A percentile compares a stretch with the other conserved stretches of the same genome.
Conservation (phyloP, 2,329 filamentous ascomycete species). For the Monilinia fructigena region DNA sequence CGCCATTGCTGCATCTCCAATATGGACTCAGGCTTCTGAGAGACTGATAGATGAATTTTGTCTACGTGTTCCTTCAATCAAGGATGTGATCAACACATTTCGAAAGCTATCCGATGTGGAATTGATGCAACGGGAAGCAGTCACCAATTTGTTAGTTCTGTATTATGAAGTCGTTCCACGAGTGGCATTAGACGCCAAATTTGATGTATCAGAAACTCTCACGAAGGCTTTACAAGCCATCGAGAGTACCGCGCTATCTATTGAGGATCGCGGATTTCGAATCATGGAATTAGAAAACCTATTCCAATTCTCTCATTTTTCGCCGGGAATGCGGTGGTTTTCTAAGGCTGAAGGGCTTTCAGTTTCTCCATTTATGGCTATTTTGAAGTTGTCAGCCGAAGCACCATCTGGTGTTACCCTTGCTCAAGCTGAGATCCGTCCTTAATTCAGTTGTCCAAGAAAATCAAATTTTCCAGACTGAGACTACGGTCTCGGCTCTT, state of each 20-base stretch:
- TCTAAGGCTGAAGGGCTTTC: constrained; percentile 64
- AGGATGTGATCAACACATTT: constrained; percentile 74
- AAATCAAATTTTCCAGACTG: constrained; percentile 61
- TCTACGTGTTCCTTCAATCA: constrained; percentile 75
- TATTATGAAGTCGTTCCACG: constrained; percentile 84
- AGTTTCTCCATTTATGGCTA: constrained; percentile 68
- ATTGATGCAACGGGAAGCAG: constrained; percentile 71
- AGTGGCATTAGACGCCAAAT: constrained; percentile 76
- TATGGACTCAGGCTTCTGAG: constrained; percentile 69
- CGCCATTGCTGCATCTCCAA: constrained; percentile 40
- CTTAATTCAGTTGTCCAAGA: constrained; percentile 62
- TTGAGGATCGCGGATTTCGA: constrained; percentile 55
- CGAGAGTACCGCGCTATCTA: constrained; percentile 46
- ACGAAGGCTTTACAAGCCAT: constrained; percentile 64
- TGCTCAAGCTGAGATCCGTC: constrained; percentile 53
- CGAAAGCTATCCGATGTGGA: constrained; percentile 67
- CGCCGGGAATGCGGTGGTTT: constrained; percentile 89
- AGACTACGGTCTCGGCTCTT: constrained; percentile 46
- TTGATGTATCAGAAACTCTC: constrained; percentile 80
- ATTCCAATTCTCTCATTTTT: constrained; percentile 75
- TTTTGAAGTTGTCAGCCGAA: constrained; percentile 59
- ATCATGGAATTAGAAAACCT: constrained; percentile 78
- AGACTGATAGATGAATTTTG: constrained; percentile 73
- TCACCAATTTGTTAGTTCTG: constrained; percentile 74
- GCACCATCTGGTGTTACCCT: constrained; percentile 50